These are phyloP conservation scores for Naegleria lovaniensis DNA, from an alignment of 208 protist species.

Conservation along the genomic window DNA sequence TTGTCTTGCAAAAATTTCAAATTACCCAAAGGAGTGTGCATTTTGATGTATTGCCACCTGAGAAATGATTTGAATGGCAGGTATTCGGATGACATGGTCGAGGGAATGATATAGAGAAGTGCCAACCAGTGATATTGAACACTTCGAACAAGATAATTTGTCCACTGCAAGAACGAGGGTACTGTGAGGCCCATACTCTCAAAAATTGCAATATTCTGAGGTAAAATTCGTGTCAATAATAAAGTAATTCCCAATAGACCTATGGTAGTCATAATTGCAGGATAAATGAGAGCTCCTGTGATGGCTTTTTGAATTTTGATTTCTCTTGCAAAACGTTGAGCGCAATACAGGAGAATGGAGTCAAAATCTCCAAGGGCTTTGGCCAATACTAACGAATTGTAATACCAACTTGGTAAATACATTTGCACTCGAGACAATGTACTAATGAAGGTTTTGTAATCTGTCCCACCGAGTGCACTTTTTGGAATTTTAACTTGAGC, in stretches of 20 bases:
- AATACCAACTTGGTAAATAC: slow-evolving; percentile 30
- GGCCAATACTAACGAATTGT: slow-evolving; percentile 21
- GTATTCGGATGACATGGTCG: background rate
- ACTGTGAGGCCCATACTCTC: slow-evolving; percentile 30
- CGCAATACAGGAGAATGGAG: slow-evolving; percentile 13
- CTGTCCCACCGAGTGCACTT: slow-evolving; percentile 27
- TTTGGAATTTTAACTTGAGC: slow-evolving; percentile 32
- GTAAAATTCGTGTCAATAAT: slow-evolving; percentile 26
- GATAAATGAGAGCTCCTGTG: slow-evolving; percentile 24
- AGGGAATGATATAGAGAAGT: slow-evolving; percentile 26
- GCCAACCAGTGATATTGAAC: slow-evolving; percentile 32
- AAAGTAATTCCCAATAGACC: slow-evolving; percentile 10
- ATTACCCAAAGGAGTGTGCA: slow-evolving; percentile 28
- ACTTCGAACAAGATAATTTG: background rate
- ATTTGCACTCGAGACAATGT: slow-evolving; percentile 7
- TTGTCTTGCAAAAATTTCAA: slow-evolving; percentile 29
- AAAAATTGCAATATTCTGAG: slow-evolving; percentile 26
- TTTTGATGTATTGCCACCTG: slow-evolving; percentile 18
- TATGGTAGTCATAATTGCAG: slow-evolving; percentile 20
- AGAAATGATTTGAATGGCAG: slow-evolving; percentile 29
- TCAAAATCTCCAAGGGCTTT: slow-evolving; percentile 25
- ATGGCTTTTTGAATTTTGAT: slow-evolving; percentile 26
- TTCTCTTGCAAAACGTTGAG: slow-evolving; percentile 28
- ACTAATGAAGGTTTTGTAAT: slow-evolving; percentile 31
- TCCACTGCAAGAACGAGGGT: background rate